Conservation (phyloP, 225 moss, liverwort and hornwort species). For the Anthoceros angustus region DNA sequence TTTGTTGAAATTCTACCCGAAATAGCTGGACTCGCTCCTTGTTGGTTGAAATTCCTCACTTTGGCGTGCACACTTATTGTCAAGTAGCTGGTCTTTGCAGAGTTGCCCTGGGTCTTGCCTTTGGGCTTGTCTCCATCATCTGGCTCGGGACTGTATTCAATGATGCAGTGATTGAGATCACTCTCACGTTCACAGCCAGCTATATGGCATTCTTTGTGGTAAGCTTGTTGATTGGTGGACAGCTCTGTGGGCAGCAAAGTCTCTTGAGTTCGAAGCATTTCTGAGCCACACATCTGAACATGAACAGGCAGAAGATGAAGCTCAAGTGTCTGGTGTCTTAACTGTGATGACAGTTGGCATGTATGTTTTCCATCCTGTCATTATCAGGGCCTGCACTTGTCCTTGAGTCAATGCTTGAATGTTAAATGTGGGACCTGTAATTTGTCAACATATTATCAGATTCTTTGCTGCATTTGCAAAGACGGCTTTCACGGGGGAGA, state of each 20-base stretch:
- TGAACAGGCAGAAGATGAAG: conserved; percentile 68
- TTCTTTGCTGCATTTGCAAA: conserved; percentile 95
- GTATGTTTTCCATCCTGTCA: conserved; percentile 28
- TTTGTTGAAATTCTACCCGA: background rate
- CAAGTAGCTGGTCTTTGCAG: conserved; percentile 22
- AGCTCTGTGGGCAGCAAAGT: background rate
- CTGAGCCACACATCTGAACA: background rate
- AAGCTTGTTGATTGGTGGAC: conserved; percentile 7
- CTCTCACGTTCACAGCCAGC: conserved; percentile 84
- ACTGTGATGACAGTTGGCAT: conserved; percentile 97
- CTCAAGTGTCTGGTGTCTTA: conserved; percentile 72
- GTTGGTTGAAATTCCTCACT: background rate
- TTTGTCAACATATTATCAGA: conserved; percentile 18
- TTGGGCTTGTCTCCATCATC: conserved; percentile 51
- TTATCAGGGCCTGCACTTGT: background rate
- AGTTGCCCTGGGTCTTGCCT: conserved; percentile 50
- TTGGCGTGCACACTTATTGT: background rate
- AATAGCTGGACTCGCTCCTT: background rate
- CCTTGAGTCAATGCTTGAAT: background rate
- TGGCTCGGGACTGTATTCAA: conserved; percentile 88
- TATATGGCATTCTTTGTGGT: conserved; percentile 98
- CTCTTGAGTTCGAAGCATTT: conserved; percentile 9
- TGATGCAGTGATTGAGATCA: conserved; percentile 78
- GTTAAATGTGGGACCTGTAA: conserved; percentile 8
- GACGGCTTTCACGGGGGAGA: conserved; percentile 95